Evolutionary conservation across 2,329 filamentous ascomycete genomes (phyloP), one percentile per base, ranked within the genome.

Genomic region (Clathrospora elynae): DNA sequence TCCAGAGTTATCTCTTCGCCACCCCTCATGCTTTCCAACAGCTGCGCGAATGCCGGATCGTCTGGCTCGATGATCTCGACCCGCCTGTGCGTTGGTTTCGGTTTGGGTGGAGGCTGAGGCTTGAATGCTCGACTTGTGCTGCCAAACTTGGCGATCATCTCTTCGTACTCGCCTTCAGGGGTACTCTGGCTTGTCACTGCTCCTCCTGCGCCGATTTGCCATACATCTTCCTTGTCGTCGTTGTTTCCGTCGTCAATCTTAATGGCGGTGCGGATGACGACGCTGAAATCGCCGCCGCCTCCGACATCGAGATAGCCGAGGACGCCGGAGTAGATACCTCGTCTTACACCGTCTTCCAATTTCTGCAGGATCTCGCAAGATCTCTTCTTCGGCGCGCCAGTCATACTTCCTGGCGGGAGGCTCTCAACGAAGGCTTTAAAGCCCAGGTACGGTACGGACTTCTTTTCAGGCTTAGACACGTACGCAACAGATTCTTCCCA

Each of bases 371-470:
- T 80, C 74, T 95, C 86, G 67, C 92, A 96, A 52, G 87, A 92
- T 33, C 92, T 81, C 71, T 92, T 91, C 76, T 97, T 97, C 0
- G 92, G 93, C 1, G 92, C 92, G 5, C 93, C 93, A 2, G 92
- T 97, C 93, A 97, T 97, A 60, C 87, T 92, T 0, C 93, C 92
- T 0, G 93, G 90, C 0, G 93, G 92, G 1, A 97, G 77, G 33
- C 85, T 87, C 5, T 84, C 79, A 0, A 86, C 82, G 0, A 97
- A 80, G 3, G 92, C 86, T 46, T 92, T 86, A 23, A 93, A 75
- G 1, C 87, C 88, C 0, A 83, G 82, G 45, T 57, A 53, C 53
- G 30, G 61, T 9, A 49, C 39, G 2, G 52, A 36, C 11, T 55
- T 36, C 2, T 51, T 44, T 5, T 29, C 7, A 3, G 37, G 35